Conservation (phyloP, 1,284 basidiomycete genomes). For the Uromyces viciae-fabae region DNA sequence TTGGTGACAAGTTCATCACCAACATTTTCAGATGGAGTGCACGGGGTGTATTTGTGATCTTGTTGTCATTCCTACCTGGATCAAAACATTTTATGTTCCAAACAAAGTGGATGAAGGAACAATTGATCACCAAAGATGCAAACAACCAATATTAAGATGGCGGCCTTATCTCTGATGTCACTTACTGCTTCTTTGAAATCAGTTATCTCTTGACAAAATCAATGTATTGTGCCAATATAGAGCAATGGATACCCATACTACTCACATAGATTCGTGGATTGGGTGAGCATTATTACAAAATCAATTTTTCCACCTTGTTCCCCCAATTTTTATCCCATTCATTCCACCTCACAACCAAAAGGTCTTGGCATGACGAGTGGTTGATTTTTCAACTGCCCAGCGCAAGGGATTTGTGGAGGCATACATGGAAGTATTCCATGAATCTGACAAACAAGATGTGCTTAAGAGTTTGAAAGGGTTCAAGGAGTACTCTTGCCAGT, state of each 20-base stretch:
- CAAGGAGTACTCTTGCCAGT: not conserved
- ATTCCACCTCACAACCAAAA: not conserved
- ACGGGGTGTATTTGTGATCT: too few species aligned
- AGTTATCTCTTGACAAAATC: not conserved
- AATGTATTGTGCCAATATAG: not conserved
- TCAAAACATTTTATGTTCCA: not conserved
- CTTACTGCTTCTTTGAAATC: not conserved
- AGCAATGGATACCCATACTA: not conserved
- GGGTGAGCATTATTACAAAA: not conserved
- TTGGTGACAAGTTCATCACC: too few species aligned
- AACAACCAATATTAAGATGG: not conserved
- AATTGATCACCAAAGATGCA: not conserved
- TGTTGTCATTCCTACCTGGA: too few species aligned
- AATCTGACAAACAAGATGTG: not conserved
- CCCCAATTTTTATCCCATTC: not conserved
- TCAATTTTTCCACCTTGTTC: not conserved
- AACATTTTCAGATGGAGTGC: too few species aligned
- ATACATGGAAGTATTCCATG: not conserved
- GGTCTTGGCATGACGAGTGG: not conserved
- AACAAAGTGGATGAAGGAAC: not conserved
- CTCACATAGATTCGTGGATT: not conserved
- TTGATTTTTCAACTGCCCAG: not conserved
- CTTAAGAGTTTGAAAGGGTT: not conserved
- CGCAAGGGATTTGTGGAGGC: not conserved
- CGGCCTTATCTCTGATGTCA: not conserved